Conservation (phyloP, 495 filamentous ascomycete species). For the Xylaria acuta region DNA sequence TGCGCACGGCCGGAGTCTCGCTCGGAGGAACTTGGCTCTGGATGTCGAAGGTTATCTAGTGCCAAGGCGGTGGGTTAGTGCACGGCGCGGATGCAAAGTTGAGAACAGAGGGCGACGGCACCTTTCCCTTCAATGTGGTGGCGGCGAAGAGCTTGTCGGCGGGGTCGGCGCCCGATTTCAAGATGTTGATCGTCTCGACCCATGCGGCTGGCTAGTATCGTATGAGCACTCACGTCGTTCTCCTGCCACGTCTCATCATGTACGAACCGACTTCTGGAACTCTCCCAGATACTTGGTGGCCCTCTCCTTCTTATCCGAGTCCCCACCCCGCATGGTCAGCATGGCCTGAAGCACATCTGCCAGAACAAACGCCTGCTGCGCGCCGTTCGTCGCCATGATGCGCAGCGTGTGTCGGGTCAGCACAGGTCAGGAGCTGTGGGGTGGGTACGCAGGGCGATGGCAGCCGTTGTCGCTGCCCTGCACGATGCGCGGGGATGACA, state of each 20-base stretch:
- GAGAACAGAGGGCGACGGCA: constrained; percentile 50
- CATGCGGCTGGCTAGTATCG: constrained; percentile 76
- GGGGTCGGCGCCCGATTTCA: constrained; percentile 76
- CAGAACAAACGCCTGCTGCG: constrained; percentile 75
- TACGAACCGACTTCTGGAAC: constrained; percentile 94
- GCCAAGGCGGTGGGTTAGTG: constrained; percentile 14
- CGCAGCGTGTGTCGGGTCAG: constrained; percentile 29
- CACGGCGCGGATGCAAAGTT: not conserved
- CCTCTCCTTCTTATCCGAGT: constrained; percentile 81
- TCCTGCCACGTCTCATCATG: constrained; percentile 17
- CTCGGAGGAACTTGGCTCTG: constrained; percentile 74
- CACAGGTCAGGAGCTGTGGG: constrained; percentile 37
- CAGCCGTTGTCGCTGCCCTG: constrained; percentile 23
- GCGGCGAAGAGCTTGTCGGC: constrained; percentile 95
- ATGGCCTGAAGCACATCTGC: constrained; percentile 78
- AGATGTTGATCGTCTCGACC: constrained; percentile 81
- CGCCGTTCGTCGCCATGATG: constrained; percentile 72
- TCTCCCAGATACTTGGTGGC: constrained; percentile 90
- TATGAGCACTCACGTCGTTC: not conserved
- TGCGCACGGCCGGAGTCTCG: constrained; percentile 75
- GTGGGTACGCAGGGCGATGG: constrained; percentile 35
- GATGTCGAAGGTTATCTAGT: constrained; percentile 58
- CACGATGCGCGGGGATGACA: constrained; percentile 21
- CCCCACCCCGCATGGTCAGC: constrained; percentile 87
- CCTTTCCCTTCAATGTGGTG: constrained; percentile 97